Conservation (phyloP, 2,329 filamentous ascomycete species). For the Trichoderma atroviride region DNA sequence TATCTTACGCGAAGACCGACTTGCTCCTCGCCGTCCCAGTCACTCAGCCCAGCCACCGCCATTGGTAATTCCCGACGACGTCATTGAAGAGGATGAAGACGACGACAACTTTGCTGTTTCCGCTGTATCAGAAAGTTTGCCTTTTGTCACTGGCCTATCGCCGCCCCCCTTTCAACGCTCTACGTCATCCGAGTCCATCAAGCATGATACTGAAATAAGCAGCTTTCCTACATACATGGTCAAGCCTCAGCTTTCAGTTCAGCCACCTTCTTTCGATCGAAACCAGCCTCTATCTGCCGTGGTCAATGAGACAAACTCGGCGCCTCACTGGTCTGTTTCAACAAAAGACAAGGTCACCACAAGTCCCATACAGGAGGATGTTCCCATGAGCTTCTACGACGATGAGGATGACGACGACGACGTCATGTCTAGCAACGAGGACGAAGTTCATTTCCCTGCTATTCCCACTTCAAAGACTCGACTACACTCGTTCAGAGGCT, state of each 20-base stretch:
- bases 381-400: conserved; percentile 52
- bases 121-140: conserved; percentile 48
- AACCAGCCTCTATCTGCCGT: conserved; percentile 24
- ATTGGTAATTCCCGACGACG: conserved; percentile 42
- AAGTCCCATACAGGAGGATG: conserved; percentile 45
- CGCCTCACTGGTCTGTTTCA: conserved; percentile 36
- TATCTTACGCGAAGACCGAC: conserved; percentile 53
- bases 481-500: conserved; percentile 40
- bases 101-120: conserved; percentile 66
- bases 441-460: conserved; percentile 33
- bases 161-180: conserved; percentile 54
- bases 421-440: conserved; percentile 41
- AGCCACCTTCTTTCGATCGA: background rate
- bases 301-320: background rate
- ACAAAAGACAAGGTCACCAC: conserved; percentile 30
- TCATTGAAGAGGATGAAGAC: conserved; percentile 55
- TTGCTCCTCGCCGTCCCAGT: conserved; percentile 34
- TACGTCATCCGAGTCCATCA: conserved; percentile 37
- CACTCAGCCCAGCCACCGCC: conserved; percentile 38
- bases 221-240: background rate
- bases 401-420: conserved; percentile 48
- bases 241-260: background rate
- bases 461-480: background rate
- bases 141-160: conserved; percentile 52
- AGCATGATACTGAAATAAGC: conserved; percentile 31